Conservation (phyloP, 2,329 filamentous ascomycete genomes). For the Kalaharituber pfeilii region DNA sequence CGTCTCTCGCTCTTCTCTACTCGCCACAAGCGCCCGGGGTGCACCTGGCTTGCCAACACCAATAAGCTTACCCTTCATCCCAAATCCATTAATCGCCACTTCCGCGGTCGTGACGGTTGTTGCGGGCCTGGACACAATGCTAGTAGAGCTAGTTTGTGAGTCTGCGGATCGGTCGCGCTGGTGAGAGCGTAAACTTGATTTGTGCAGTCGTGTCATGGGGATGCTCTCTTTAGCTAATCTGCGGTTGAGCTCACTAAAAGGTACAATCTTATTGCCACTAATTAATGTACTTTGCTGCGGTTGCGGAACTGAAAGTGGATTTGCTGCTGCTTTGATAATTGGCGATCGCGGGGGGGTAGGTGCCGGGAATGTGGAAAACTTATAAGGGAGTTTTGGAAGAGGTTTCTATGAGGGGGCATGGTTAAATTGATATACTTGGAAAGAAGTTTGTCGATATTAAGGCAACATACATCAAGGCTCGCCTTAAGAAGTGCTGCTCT, state of each 20-base stretch:
- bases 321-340: neutral
- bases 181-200: neutral
- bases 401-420: no score
- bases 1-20: neutral
- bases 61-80: neutral
- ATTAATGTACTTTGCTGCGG: neutral
- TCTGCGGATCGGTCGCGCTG: neutral
- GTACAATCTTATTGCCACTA: neutral
- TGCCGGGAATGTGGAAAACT: slow-evolving; percentile 12
- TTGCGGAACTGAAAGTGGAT: neutral
- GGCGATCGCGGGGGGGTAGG: slow-evolving; percentile 9
- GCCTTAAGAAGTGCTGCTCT: no score
- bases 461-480: no score
- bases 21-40: neutral
- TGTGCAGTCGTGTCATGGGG: neutral
- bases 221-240: neutral
- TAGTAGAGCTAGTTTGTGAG: neutral
- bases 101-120: neutral
- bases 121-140: neutral
- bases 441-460: no score
- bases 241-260: neutral
- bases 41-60: neutral
- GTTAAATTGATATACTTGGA: no score
- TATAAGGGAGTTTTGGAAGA: slow-evolving; percentile 11
- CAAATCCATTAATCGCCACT: neutral